Percentiles rank a stretch among this genome's conserved stretches.
Conservation (phyloP, 129 eudicot genomes). For the Saussurea involucrata region DNA sequence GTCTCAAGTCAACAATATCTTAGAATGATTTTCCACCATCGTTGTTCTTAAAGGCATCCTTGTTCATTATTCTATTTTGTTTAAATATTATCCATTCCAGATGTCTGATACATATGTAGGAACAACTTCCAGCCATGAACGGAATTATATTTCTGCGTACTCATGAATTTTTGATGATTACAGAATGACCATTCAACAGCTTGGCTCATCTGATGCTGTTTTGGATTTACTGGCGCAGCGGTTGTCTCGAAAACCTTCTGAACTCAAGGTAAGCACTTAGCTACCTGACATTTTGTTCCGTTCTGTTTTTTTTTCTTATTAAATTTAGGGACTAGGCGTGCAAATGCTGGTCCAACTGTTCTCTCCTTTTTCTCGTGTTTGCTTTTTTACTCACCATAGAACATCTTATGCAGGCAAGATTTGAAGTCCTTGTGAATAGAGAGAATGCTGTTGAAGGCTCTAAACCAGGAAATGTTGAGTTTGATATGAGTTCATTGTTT, state of each 20-base stretch:
- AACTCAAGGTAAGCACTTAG: constrained; percentile 65
- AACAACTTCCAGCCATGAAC: not conserved
- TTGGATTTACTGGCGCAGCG: constrained; percentile 70
- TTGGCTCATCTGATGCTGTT: constrained; percentile 67
- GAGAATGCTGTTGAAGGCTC: constrained; percentile 35
- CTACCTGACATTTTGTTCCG: not conserved
- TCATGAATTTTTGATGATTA: constrained; percentile 5
- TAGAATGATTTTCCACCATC: not conserved
- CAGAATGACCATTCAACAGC: constrained; percentile 64
- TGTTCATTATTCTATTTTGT: not conserved
- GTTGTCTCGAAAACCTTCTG: constrained; percentile 73
- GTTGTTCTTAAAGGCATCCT: constrained; percentile 1
- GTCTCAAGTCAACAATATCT: not conserved
- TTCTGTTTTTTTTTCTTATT: not conserved
- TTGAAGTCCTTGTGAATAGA: constrained; percentile 61
- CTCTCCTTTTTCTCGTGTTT: constrained; percentile 46
- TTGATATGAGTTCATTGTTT: constrained; percentile 52
- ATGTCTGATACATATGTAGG: not conserved
- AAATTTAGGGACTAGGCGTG: constrained; percentile 39
- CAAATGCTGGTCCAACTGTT: constrained; percentile 55
- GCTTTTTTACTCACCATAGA: constrained; percentile 55
- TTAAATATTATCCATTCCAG: not conserved
- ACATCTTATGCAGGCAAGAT: constrained; percentile 87
- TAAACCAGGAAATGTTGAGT: constrained; percentile 41
- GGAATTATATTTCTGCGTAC: not conserved